These are phyloP conservation scores for Aspergillus texensis DNA, from an alignment of 2,329 filamentous ascomycete species.

Conservation along the genomic window DNA sequence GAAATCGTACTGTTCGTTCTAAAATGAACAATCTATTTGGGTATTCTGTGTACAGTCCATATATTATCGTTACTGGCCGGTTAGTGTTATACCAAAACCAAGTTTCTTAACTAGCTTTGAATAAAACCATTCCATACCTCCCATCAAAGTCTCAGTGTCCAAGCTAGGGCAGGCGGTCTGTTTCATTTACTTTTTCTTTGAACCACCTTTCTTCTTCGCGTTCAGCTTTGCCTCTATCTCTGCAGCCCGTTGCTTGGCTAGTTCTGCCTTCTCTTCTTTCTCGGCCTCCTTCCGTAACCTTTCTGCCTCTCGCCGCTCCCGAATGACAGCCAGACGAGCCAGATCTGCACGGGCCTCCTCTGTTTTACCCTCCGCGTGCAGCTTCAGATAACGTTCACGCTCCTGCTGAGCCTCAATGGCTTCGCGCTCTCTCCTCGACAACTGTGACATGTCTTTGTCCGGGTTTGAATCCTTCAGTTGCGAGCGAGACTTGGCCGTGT, in stretches of 20 bases:
- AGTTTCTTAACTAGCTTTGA: neutral
- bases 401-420: constrained; percentile 84
- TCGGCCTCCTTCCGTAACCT: constrained; percentile 78
- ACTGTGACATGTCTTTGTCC: constrained; percentile 53
- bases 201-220: constrained; percentile 37
- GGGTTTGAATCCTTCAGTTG: constrained; percentile 60
- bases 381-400: constrained; percentile 85
- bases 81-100: neutral
- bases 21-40: neutral
- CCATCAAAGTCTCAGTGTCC: neutral
- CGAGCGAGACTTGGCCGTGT: constrained; percentile 67
- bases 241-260: constrained; percentile 40
- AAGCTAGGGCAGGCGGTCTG: neutral
- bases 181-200: constrained; percentile 23
- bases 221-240: constrained; percentile 45
- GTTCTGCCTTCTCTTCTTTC: constrained; percentile 56
- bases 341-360: constrained; percentile 91
- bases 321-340: constrained; percentile 77
- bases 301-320: constrained; percentile 83
- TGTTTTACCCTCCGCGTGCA: constrained; percentile 94
- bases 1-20: neutral
- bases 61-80: neutral
- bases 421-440: constrained; percentile 72
- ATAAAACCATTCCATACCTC: neutral
- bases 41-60: neutral